Evolutionary conservation across 345 rosid species (phyloP), one percentile per base, ranked within the genome.

Genomic region (Diplotaxis tenuifolia): DNA sequence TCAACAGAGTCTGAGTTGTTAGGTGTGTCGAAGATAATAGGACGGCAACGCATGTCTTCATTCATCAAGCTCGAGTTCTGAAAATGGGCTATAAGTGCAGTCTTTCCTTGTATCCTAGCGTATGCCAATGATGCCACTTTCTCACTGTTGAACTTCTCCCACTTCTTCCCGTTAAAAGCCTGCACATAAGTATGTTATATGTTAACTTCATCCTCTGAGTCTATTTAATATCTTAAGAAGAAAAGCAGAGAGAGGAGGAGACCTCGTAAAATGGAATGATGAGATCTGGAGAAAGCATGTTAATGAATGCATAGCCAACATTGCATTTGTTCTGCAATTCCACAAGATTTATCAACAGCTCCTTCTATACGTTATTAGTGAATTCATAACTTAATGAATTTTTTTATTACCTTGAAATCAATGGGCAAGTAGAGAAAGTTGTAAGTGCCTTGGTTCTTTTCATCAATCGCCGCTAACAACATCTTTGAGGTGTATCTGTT

Each of bases 71-170:
- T 90, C 50, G 96, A 90, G 85, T 90, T 90, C 81, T 90, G 91
- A 74, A 90, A 90, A 52, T 90, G 96, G 18, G 87, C 82, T 79
- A 88, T 89, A 54, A 90, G 96, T 0, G 93, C 93, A 32, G 82
- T 53, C 82, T 86, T 88, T 16, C 96, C 96, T 75, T 90, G 96
- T 64, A 90, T 90, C 56, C 96, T 81, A 73, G 90, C 96, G 68
- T 90, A 90, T 19, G 96, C 96, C 80, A 90, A 76, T 5, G 94
- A 88, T 60, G 96, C 96, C 68, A 90, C 93, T 80, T 90, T 90
- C 84, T 90, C 96, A 32, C 96, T 90, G 75, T 90, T 90, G 67
- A 90, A 90, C 84, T 90, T 90, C 81, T 88, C 93, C 96, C 96
- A 90, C 79, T 88, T 89, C 82, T 90, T 90, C 54, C 96, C 93